These are phyloP conservation scores for Fusarium guadeloupense DNA, from an alignment of 2,329 filamentous ascomycete genomes.

Conservation along the genomic window DNA sequence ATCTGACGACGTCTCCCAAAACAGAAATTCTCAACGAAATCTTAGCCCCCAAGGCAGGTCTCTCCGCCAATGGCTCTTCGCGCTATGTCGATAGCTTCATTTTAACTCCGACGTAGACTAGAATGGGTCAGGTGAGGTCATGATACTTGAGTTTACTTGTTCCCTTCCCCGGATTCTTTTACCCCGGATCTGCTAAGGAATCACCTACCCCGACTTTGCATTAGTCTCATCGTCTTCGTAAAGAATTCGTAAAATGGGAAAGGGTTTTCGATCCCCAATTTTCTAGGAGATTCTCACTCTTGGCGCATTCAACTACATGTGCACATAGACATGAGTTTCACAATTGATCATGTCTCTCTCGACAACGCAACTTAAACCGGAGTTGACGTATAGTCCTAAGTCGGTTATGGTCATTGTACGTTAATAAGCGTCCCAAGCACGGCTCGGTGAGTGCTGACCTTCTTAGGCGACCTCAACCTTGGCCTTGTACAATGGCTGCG, in stretches of 20 bases:
- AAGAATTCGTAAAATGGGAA: not conserved
- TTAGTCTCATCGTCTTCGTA: not conserved
- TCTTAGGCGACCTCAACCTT: conserved; percentile 1
- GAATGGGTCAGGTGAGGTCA: not conserved
- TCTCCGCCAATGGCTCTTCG: not conserved
- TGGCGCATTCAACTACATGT: not conserved
- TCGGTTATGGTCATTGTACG: conserved; percentile 19
- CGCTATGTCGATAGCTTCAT: not conserved
- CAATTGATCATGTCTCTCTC: not conserved
- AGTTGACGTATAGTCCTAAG: conserved; percentile 3
- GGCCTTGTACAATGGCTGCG: conserved; percentile 13
- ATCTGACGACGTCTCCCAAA: not conserved
- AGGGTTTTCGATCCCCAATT: not conserved
- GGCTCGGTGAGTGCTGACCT: conserved; percentile 31
- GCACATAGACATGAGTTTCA: not conserved
- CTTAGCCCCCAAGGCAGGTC: not conserved
- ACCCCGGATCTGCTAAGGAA: not conserved
- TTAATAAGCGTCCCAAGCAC: conserved; percentile 39
- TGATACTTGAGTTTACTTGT: not conserved
- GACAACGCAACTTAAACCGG: not conserved
- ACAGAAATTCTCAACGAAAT: not conserved
- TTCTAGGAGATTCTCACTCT: not conserved
- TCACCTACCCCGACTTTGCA: not conserved
- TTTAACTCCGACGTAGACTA: not conserved
- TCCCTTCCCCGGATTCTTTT: not conserved